Evolutionary conservation across 768 basidiomycete species (phyloP), one percentile per base, ranked within the genome.

Genomic region (Boletus tomentosulus): DNA sequence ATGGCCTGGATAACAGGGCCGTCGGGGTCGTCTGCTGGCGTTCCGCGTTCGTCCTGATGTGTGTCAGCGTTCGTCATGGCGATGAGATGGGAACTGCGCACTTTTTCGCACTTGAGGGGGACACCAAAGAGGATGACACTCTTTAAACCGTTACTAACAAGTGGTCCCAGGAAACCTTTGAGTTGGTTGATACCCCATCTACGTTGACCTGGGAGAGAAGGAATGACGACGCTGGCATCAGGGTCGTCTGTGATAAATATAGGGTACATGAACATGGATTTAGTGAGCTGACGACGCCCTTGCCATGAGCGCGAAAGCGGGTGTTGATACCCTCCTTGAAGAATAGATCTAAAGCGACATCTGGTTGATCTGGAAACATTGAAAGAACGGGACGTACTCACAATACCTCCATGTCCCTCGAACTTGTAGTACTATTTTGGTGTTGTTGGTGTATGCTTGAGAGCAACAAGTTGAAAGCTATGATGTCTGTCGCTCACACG

Each of bases 201-300:
- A 50, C 86, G 81, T 68, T 98, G 95, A 6, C 87, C 90, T 6
- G 94, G 95, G 9, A 98, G 76, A 22, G 83, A 78, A 0, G 80
- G 64, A 59, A 98, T 94, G 55, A 82, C 78, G 47, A 86, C 85
- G 67, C 83, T 81, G 7, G 92, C 91, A 55, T 93, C 80, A 2
- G 92, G 86, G 55, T 98, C 92, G 71, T 98, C 96, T 16, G 94
- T 93, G 63, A 98, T 89, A 69, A 99, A 98, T 65, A 99, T 94
- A 7, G 97, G 97, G 71, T 98, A 99, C 90, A 98, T 98, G 71
- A 99, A 80, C 94, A 98, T 97, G 59, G 83, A 81, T 69, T 92
- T 95, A 25, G 86, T 85, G 65, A 95, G 81, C 54, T 82, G 78
- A 46, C 87, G 84, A 54, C 83, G 82, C 25, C 82, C 79, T 73